A percentile compares a stretch with the other conserved stretches of the same genome.
These are phyloP conservation scores for Neurospora sp. DNA, from an alignment of 495 filamentous ascomycete species.

Conservation along the genomic window DNA sequence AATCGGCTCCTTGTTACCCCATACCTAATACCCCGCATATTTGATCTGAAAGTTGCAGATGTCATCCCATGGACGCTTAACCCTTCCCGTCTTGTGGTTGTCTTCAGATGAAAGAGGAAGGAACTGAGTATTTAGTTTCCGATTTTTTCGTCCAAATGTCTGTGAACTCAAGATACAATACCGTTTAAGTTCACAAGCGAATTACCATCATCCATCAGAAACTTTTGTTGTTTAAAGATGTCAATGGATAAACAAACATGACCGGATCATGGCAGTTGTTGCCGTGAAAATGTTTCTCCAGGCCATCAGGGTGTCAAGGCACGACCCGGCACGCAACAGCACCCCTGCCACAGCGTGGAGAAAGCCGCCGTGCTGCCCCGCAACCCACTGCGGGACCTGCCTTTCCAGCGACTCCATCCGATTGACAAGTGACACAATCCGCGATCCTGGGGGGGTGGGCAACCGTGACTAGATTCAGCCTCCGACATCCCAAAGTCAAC, in stretches of 20 bases:
- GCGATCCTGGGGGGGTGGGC: not conserved
- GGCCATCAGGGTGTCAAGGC: not conserved
- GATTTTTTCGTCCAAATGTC: too few relatives aligned
- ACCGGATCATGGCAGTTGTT: not conserved
- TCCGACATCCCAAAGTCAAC: not conserved
- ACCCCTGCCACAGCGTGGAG: not conserved
- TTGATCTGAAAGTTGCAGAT: not conserved
- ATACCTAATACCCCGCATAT: not conserved
- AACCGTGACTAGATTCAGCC: not conserved
- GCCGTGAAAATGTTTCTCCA: not conserved
- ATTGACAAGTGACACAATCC: not conserved
- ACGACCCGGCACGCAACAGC: not conserved
- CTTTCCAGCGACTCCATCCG: not conserved
- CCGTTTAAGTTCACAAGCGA: not conserved
- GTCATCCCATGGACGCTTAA: not conserved
- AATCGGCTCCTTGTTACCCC: not conserved
- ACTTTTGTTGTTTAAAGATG: not conserved
- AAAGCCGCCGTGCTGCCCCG: not conserved
- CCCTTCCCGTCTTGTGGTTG: not conserved
- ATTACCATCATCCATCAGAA: not conserved
- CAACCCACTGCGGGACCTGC: not conserved
- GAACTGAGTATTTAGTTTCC: too few relatives aligned
- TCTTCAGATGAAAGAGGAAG: not conserved
- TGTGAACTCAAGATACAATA: not conserved
- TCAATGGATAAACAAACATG: not conserved